Base-by-base conservation (phyloP, 225 moss, liverwort and hornwort genomes). In the Sphagnum tenellum region DNA sequence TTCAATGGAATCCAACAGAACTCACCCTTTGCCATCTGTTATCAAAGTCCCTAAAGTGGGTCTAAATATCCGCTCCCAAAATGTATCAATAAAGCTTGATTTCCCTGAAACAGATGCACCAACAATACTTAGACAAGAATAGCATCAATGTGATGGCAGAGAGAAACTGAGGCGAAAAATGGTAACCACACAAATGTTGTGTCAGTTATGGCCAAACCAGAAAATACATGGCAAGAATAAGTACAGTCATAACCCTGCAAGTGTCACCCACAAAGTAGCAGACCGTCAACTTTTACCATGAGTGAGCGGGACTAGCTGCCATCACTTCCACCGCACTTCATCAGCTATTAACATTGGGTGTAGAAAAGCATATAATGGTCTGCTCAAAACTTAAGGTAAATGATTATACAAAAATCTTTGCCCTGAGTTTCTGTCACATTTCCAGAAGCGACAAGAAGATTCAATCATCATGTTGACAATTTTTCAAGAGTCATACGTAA, bases 11-110 rank as follows among this genome's bases (percentile, higher is more conserved):
- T 29, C 1, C 29, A 29, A 29, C 56, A 48, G 48, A 53, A 77
- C 92, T 70, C 62, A 96, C 95, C 86, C 92, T 67, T 78, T 79
- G 73, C 77, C 86, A 72, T 96, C 95, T 11, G 76, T 73, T 63
- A 96, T 73, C 79, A 96, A 74, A 58, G 95, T 86, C 57, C 89
- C 89, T 68, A 96, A 78, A 62, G 95, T 89, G 66, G 95, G 95
- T 71, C 95, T 86, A 68, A 96, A 92, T 92, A 96, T 96, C 67
- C 92, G 88, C 78, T 96, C 95, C 63, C 95, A 84, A 67, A 96
- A 83, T 64, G 88, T 88, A 68, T 96, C 95, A 61, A 96, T 96
- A 64, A 92, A 96, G 75, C 57, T 92, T 60, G 92, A 96, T 67
- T 89, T 89, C 45, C 85, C 92, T 88, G 95, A 64, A 53, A 9